Conservation (phyloP, 441 rosid species). For the Melastoma candidum region DNA sequence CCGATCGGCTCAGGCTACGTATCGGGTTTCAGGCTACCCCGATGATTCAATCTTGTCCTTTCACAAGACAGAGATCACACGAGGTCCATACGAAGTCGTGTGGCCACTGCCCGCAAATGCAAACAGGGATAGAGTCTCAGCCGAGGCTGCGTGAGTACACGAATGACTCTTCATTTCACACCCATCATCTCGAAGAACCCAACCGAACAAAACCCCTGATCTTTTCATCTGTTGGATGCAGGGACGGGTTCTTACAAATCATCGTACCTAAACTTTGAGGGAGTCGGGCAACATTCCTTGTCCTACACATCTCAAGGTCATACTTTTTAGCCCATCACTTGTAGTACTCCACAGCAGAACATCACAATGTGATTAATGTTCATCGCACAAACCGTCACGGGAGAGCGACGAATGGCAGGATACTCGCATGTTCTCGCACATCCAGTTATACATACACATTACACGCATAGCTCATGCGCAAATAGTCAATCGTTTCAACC, state of each 20-base stretch:
- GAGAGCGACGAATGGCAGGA: too few relatives aligned
- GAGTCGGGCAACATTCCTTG: too few relatives aligned
- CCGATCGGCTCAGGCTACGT: constrained; percentile 23
- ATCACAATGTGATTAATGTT: too few relatives aligned
- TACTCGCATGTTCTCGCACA: too few relatives aligned
- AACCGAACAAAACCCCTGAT: background rate
- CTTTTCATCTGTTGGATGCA: constrained; percentile 20
- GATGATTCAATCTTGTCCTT: constrained; percentile 25
- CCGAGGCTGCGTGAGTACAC: constrained; percentile 59
- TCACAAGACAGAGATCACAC: constrained; percentile 44
- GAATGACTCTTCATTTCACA: background rate
- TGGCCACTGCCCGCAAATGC: constrained; percentile 61
- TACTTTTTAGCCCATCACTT: too few relatives aligned
- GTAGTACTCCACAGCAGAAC: too few relatives aligned
- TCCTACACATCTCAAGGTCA: too few relatives aligned
- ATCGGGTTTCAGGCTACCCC: constrained; percentile 19
- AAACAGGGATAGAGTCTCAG: constrained; percentile 47
- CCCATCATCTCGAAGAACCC: background rate
- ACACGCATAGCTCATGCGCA: too few relatives aligned
- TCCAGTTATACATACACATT: too few relatives aligned
- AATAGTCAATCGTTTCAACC: too few relatives aligned
- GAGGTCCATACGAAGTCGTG: constrained; percentile 47
- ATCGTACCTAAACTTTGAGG: constrained; percentile 53
- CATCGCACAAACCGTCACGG: too few relatives aligned
- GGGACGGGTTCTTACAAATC: constrained; percentile 59